Percentiles rank a stretch among this genome's conserved stretches.
These are phyloP conservation scores for Aspergillus ellipticus DNA, from an alignment of 495 filamentous ascomycete genomes.

Conservation along the genomic window DNA sequence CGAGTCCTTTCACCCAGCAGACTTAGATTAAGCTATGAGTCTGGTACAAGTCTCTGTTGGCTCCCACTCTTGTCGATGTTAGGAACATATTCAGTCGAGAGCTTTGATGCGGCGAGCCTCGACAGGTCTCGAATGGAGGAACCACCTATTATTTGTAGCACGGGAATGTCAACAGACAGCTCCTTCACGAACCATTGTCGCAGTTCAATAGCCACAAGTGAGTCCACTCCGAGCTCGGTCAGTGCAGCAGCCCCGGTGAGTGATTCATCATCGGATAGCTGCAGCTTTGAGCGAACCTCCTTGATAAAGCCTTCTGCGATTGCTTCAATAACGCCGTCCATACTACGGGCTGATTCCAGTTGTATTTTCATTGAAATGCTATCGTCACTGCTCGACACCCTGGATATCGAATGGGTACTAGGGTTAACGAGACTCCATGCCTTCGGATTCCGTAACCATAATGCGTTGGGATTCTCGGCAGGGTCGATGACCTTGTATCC, in stretches of 20 bases:
- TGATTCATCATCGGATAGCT: background rate
- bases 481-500: background rate
- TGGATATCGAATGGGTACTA: no score
- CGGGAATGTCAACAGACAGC: constrained; percentile 40
- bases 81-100: background rate
- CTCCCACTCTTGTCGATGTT: background rate
- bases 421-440: background rate
- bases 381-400: background rate
- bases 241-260: background rate
- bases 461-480: constrained; percentile 12
- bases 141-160: constrained; percentile 18
- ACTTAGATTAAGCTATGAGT: background rate
- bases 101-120: background rate
- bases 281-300: background rate
- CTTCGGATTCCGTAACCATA: constrained; percentile 30
- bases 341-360: background rate
- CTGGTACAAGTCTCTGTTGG: background rate
- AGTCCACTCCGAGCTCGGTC: constrained; percentile 24
- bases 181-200: constrained; percentile 35
- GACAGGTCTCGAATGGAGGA: background rate
- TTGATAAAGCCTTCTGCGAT: background rate
- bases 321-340: background rate
- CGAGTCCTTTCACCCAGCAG: background rate
- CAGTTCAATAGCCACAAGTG: constrained; percentile 34
- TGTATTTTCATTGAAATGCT: background rate